phyloP scores from a whole-genome alignment of 2,329 filamentous ascomycete genomes.

The Elsinoe fawcettii region DNA sequence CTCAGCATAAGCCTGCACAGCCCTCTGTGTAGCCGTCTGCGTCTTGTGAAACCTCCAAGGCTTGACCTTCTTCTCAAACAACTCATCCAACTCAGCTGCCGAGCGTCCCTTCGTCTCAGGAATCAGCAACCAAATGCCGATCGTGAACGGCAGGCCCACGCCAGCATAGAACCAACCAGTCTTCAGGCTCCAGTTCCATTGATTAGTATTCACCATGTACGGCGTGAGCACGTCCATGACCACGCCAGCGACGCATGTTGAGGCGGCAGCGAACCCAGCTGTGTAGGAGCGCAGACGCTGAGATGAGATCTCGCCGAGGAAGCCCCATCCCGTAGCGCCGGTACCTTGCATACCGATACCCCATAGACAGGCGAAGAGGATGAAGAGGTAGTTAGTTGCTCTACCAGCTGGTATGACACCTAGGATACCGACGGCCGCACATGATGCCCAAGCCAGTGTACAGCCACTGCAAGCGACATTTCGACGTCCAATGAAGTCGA shows the following conservation, averaged over 20 bases:
- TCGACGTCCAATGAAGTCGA: not conserved
- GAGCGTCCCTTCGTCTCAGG: conserved; percentile 37
- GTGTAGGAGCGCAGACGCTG: not conserved
- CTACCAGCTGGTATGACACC: not conserved
- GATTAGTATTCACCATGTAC: conserved; percentile 1
- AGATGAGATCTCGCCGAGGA: not conserved
- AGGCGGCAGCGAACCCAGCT: not conserved
- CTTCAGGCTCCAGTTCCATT: conserved; percentile 5
- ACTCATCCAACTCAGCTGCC: conserved; percentile 37
- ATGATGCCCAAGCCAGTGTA: not conserved
- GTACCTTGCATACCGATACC: conserved; percentile 5
- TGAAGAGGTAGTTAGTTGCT: conserved; percentile 8
- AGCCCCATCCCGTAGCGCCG: not conserved
- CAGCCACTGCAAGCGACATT: not conserved
- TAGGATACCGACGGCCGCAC: not conserved
- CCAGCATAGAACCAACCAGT: conserved; percentile 9
- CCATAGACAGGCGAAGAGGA: conserved; percentile 4
- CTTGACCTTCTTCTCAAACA: conserved; percentile 28
- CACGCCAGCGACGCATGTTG: conserved; percentile 1
- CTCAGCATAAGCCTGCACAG: not conserved
- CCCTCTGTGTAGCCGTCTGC: conserved; percentile 2
- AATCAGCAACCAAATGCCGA: conserved; percentile 18
- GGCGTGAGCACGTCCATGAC: conserved; percentile 11
- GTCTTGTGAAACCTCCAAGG: conserved; percentile 9
- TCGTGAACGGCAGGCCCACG: conserved; percentile 2